phyloP scores from a whole-genome alignment of 1,284 basidiomycete species.

The Lentinula novae-zelandiae region DNA sequence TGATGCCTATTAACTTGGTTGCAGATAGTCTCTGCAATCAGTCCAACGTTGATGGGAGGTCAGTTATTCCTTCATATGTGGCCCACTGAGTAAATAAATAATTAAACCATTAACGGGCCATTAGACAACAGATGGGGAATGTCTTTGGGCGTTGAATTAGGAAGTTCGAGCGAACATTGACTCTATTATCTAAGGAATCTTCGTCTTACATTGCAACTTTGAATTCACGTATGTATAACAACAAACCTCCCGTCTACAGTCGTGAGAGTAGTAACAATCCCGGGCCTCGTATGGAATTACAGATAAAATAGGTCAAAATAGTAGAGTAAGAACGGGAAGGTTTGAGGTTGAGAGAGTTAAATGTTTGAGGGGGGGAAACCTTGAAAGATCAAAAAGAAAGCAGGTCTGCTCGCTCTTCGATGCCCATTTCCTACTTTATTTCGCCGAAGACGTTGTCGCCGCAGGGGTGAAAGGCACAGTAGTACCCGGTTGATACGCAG shows the following conservation, averaged over 20 bases:
- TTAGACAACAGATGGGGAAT: no score
- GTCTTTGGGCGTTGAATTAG: no score
- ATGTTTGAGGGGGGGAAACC: no score
- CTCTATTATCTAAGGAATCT: no score
- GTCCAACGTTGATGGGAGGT: no score
- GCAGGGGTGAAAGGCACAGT: background rate
- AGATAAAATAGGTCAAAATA: background rate
- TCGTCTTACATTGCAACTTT: no score
- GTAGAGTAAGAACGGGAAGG: background rate
- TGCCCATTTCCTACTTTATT: background rate
- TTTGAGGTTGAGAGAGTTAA: background rate
- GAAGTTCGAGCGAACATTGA: no score
- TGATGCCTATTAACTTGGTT: background rate
- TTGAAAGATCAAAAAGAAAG: background rate
- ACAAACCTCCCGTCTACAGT: background rate
- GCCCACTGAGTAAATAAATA: no score
- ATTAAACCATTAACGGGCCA: no score
- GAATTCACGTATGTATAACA: background rate
- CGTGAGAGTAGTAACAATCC: background rate
- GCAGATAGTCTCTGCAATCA: no score
- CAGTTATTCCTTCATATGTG: no score
- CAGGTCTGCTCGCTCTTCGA: background rate
- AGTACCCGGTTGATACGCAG: background rate
- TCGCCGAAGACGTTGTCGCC: background rate
- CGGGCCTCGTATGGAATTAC: background rate